Evolutionary conservation across 2,329 filamentous ascomycete species (phyloP).

Genomic region (Didymella segeticola): DNA sequence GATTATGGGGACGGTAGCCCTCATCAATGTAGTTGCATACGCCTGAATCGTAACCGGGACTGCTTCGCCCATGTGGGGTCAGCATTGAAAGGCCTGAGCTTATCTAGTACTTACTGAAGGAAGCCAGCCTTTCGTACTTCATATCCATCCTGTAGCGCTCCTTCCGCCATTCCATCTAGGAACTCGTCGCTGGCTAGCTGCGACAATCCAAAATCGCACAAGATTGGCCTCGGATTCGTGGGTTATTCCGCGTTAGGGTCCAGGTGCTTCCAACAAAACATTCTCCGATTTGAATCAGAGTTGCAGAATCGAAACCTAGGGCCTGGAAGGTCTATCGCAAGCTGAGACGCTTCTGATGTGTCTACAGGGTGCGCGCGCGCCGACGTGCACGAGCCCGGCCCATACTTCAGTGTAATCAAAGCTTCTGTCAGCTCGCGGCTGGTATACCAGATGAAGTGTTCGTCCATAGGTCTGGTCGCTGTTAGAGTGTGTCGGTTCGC

Average conservation of each 20-base stretch:
- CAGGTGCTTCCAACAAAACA: background rate
- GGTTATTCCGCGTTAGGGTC: background rate
- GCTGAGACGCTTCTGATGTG: no score
- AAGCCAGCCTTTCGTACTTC: background rate
- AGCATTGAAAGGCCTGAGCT: no score
- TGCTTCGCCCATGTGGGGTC: no score
- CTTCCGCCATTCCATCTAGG: background rate
- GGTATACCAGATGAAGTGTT: conserved; percentile 2
- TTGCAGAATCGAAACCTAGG: background rate
- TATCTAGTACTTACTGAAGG: background rate
- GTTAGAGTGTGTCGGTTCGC: background rate
- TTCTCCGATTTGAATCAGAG: background rate
- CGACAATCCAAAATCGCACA: background rate
- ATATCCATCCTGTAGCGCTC: no score
- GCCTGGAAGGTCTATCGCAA: no score
- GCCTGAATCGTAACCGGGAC: no score
- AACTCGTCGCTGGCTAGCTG: background rate
- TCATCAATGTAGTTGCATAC: no score
- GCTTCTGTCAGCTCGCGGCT: conserved; percentile 1
- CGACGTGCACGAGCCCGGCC: background rate
- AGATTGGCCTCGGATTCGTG: background rate
- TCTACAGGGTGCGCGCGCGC: no score
- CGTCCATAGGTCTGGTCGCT: background rate
- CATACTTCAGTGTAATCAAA: background rate
- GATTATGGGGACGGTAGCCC: background rate